These are phyloP conservation scores for Thymus quinquecostatus DNA, from an alignment of 257 asterid species.

Conservation along the genomic window DNA sequence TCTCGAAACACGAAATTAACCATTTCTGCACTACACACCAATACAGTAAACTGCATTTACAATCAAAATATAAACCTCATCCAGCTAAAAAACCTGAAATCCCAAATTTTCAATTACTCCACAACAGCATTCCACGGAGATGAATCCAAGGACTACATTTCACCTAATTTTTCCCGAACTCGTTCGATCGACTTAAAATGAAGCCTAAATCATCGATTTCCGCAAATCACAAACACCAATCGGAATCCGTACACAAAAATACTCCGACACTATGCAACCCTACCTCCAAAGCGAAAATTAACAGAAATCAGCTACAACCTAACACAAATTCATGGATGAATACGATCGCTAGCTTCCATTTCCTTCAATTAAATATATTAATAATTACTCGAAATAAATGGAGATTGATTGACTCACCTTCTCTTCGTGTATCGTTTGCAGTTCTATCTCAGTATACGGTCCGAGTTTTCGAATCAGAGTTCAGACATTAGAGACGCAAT, in stretches of 20 bases:
- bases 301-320: neutral
- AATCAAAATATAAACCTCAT: neutral
- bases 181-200: neutral
- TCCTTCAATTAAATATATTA: neutral
- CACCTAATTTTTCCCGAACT: neutral
- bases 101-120: constrained; percentile 1
- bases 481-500: neutral
- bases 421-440: neutral
- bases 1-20: constrained; percentile 1
- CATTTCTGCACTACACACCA: neutral
- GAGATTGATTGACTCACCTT: constrained; percentile 28
- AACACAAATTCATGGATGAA: constrained; percentile 4
- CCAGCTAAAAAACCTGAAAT: neutral
- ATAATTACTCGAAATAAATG: neutral
- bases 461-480: constrained; percentile 19
- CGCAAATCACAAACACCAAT: constrained; percentile 1
- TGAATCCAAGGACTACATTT: constrained; percentile 16
- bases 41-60: neutral
- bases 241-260: constrained; percentile 5
- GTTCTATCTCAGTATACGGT: constrained; percentile 22
- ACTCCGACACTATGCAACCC: neutral
- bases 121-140: constrained; percentile 14
- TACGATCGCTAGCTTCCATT: constrained; percentile 1
- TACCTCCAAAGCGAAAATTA: constrained; percentile 17
- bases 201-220: neutral